Evolutionary conservation across 2,329 filamentous ascomycete genomes (phyloP).

Genomic region (Fusarium stilboides): DNA sequence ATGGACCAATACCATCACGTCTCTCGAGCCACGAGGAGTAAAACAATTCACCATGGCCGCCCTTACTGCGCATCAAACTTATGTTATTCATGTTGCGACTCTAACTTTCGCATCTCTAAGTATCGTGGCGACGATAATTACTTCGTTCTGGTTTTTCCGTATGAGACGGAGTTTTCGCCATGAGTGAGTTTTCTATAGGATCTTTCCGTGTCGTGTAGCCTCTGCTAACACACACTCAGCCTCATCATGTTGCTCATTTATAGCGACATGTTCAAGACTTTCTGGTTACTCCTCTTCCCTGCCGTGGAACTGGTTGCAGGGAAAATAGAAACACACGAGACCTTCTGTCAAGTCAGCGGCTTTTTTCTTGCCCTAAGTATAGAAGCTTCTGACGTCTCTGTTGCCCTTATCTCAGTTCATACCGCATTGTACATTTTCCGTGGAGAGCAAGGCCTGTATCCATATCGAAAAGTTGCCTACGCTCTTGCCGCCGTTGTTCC

Average conservation of each 20-base stretch:
- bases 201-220: background rate
- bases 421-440: conserved; percentile 80
- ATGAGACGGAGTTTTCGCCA: conserved; percentile 84
- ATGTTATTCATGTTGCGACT: conserved; percentile 50
- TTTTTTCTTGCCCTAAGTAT: conserved; percentile 78
- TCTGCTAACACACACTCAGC: conserved; percentile 58
- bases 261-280: conserved; percentile 79
- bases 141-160: conserved; percentile 80
- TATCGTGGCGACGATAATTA: conserved; percentile 67
- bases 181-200: conserved; percentile 52
- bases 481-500: conserved; percentile 71
- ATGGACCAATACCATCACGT: conserved; percentile 28
- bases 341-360: conserved; percentile 77
- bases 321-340: conserved; percentile 64
- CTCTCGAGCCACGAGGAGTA: conserved; percentile 33
- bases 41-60: conserved; percentile 37
- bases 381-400: conserved; percentile 79
- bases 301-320: conserved; percentile 70
- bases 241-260: conserved; percentile 82
- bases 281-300: conserved; percentile 78
- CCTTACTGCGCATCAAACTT: conserved; percentile 39
- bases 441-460: conserved; percentile 76
- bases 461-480: conserved; percentile 74
- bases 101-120: conserved; percentile 66
- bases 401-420: conserved; percentile 81